phyloP scores from a whole-genome alignment of 805 yeast species.

The Starmerella apicola region DNA sequence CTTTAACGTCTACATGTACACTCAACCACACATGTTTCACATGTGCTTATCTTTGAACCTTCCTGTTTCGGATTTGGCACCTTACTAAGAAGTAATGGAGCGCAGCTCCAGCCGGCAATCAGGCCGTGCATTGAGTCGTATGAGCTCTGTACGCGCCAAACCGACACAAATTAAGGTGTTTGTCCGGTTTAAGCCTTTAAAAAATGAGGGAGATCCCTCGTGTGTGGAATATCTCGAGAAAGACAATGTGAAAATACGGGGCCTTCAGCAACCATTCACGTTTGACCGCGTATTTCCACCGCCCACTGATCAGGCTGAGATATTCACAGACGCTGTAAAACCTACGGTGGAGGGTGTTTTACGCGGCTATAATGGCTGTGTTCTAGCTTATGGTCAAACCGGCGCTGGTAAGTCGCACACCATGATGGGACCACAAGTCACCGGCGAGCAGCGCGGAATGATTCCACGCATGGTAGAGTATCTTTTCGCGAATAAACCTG shows the following conservation, averaged over 20 bases:
- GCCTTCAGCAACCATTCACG: constrained; percentile 31
- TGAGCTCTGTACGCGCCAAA: constrained; percentile 1
- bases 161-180: constrained; percentile 40
- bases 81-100: constrained; percentile 2
- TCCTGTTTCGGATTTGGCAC: no score
- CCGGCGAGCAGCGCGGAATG: constrained; percentile 37
- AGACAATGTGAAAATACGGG: constrained; percentile 7
- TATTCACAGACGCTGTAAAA: constrained; percentile 46
- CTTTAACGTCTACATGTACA: no score
- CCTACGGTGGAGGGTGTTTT: constrained; percentile 59
- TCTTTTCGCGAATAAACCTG: constrained; percentile 42
- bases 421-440: constrained; percentile 51
- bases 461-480: constrained; percentile 61
- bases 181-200: constrained; percentile 49
- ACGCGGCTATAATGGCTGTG: constrained; percentile 65
- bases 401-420: constrained; percentile 69
- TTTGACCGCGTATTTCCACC: constrained; percentile 56
- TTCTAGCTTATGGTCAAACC: constrained; percentile 69
- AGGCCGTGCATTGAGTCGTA: constrained; percentile 1
- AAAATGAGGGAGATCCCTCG: constrained; percentile 3
- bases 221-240: constrained; percentile 6
- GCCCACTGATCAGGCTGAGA: constrained; percentile 39
- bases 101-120: constrained; percentile 12
- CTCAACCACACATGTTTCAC: no score
- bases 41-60: no score